Evolutionary conservation across 2,329 filamentous ascomycete genomes (phyloP).

Genomic region (Monosporascus sp.): DNA sequence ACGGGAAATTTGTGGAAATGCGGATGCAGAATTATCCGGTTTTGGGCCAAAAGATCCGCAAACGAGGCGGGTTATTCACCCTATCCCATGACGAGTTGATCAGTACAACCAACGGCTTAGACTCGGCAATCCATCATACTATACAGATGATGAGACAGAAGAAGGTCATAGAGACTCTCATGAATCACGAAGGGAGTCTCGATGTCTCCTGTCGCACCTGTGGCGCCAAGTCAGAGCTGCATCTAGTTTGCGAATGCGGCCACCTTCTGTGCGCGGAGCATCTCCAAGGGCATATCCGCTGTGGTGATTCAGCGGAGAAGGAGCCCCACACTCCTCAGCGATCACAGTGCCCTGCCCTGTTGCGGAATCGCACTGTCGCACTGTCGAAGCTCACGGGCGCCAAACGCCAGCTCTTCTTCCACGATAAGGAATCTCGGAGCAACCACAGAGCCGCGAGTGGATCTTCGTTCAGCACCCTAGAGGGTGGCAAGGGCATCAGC

Average conservation of each 20-base stretch:
- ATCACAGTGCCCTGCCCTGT: constrained; percentile 5
- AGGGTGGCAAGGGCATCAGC: constrained; percentile 4
- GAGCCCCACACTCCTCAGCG: not conserved
- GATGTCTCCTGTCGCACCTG: constrained; percentile 9
- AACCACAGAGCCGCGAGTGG: too few relatives aligned
- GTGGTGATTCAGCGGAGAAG: constrained; percentile 8
- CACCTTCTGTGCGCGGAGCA: constrained; percentile 22
- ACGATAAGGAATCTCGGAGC: not conserved
- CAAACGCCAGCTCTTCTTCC: not conserved
- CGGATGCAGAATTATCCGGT: not conserved
- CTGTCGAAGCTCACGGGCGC: not conserved
- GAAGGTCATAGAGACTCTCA: constrained; percentile 7
- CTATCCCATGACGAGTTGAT: constrained; percentile 13
- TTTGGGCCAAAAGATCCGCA: not conserved
- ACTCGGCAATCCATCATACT: constrained; percentile 10
- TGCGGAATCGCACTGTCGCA: constrained; percentile 4
- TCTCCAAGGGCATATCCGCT: constrained; percentile 1
- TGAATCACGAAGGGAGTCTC: not conserved
- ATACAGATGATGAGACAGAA: constrained; percentile 8
- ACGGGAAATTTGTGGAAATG: not conserved
- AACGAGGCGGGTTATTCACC: constrained; percentile 17
- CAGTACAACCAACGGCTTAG: constrained; percentile 12
- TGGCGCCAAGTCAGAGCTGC: constrained; percentile 1
- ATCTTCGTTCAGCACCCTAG: not conserved
- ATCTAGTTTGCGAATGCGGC: constrained; percentile 22